phyloP scores from a whole-genome alignment of 495 filamentous ascomycete genomes.

The Penicillium chermesinum region DNA sequence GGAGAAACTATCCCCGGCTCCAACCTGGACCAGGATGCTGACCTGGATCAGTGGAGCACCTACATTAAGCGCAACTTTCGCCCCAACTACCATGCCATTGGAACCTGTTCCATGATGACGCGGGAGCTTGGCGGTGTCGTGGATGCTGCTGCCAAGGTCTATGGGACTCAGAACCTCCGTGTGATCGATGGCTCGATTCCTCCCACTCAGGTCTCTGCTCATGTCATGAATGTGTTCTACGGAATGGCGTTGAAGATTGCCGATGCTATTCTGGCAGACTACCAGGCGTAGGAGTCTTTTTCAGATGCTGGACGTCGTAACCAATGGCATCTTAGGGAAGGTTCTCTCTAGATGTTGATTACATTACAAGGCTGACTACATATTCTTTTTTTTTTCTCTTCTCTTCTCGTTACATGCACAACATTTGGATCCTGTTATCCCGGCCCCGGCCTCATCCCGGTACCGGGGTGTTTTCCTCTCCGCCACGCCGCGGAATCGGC shows the following conservation, averaged over 20 bases:
- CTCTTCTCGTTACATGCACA: neutral
- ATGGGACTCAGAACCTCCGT: slow-evolving; percentile 40
- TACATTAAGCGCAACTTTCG: slow-evolving; percentile 24
- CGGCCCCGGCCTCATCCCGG: neutral
- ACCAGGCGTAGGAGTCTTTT: neutral
- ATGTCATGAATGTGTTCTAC: slow-evolving; percentile 35
- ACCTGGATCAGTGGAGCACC: slow-evolving; percentile 40
- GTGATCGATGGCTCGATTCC: slow-evolving; percentile 43
- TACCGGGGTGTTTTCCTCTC: neutral
- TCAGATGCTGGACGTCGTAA: too few species aligned
- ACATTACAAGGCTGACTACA: neutral
- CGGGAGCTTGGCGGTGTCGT: slow-evolving; percentile 45
- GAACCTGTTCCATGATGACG: slow-evolving; percentile 46
- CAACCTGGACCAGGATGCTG: slow-evolving; percentile 22
- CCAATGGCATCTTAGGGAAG: too few species aligned
- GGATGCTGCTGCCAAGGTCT: slow-evolving; percentile 37
- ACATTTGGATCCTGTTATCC: neutral
- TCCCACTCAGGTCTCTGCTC: slow-evolving; percentile 31
- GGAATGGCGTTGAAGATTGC: slow-evolving; percentile 28
- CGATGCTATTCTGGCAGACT: neutral
- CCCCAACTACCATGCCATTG: slow-evolving; percentile 43
- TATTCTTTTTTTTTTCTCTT: neutral
- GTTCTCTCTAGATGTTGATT: too few species aligned
- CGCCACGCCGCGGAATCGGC: too few species aligned
- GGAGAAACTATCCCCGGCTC: slow-evolving; percentile 42